Evolutionary conservation across 139 green algal species (phyloP), one percentile per base, ranked within the genome.

Genomic region (Ettlia oleoabundans): DNA sequence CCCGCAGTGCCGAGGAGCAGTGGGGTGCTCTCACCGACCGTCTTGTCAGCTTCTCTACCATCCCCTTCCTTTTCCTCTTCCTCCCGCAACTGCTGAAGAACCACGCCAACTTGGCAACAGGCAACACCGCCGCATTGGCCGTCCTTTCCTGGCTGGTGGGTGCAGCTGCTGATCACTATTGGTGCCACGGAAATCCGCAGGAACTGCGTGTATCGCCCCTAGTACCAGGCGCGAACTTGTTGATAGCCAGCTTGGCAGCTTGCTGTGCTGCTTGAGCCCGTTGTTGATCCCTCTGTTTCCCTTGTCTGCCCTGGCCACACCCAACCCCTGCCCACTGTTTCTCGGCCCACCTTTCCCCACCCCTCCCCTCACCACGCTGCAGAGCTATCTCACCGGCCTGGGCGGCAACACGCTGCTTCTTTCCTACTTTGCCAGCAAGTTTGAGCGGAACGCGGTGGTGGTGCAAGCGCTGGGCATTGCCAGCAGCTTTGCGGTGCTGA

Each of bases 81-180:
- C 65, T 94, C 38, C 93, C 93, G 1, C 94, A 98, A 74, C 88
- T 98, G 18, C 26, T 95, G 0, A 93, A 95, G 66, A 97, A 97
- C 86, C 62, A 78, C 7, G 21, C 71, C 26, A 89, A 88, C 76
- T 88, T 96, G 41, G 52, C 68, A 1, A 69, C 77, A 0, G 93
- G 93, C 37, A 87, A 94, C 40, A 30, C 65, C 2, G 77, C 78
- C 4, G 87, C 90, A 0, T 69, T 96, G 18, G 88, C 84, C 10
- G 89, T 88, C 4, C 88, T 96, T 5, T 91, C 85, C 22, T 82
- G 63, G 63, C 55, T 75, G 62, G 77, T 82, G 42, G 40, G 75
- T 28, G 38, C 15, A 5, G 5, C 9, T 15, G 64, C 33, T 19
- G 9, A 8, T 69, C 5, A 5, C n/a, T n/a, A n/a, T n/a, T n/a